These are phyloP conservation scores for Vitis riparia DNA, from an alignment of 164 flowering plant genomes.

Conservation along the genomic window DNA sequence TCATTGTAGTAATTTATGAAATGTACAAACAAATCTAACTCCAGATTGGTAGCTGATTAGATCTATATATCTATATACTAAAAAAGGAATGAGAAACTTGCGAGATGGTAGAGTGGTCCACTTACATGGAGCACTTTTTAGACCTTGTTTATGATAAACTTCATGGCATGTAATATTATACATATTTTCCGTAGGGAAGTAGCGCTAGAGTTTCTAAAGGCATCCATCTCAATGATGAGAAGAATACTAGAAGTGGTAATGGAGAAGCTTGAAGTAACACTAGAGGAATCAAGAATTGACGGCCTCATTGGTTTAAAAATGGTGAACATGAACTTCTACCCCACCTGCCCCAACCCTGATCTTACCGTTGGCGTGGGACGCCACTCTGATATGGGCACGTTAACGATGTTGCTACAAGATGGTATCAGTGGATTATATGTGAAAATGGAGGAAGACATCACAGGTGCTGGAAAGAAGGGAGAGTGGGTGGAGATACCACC, in stretches of 20 bases:
- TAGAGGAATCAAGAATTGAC: conserved; percentile 28
- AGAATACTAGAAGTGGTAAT: conserved; percentile 25
- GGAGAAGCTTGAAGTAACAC: conserved; percentile 28
- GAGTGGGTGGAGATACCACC: conserved; percentile 52
- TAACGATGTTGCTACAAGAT: conserved; percentile 20
- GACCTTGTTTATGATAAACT: too few species aligned
- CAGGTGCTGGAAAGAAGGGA: conserved; percentile 12
- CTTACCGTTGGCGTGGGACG: conserved; percentile 47
- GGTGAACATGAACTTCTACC: conserved; percentile 47
- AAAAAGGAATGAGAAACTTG: too few species aligned
- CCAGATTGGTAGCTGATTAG: too few species aligned
- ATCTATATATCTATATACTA: too few species aligned
- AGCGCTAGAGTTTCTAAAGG: conserved; percentile 20
- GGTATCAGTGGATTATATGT: too few species aligned
- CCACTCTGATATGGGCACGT: conserved; percentile 42
- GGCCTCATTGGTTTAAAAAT: conserved; percentile 23
- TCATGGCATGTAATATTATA: too few species aligned
- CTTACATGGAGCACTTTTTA: conserved; percentile 15
- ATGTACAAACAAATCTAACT: conserved; percentile 23
- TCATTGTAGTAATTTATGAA: background rate
- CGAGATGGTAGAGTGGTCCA: too few species aligned
- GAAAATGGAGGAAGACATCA: conserved; percentile 24
- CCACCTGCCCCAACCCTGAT: conserved; percentile 48
- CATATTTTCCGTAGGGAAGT: too few species aligned
- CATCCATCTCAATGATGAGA: conserved; percentile 26